Evolutionary conservation across 2,329 filamentous ascomycete species (phyloP).

Genomic region (Septoria linicola): DNA sequence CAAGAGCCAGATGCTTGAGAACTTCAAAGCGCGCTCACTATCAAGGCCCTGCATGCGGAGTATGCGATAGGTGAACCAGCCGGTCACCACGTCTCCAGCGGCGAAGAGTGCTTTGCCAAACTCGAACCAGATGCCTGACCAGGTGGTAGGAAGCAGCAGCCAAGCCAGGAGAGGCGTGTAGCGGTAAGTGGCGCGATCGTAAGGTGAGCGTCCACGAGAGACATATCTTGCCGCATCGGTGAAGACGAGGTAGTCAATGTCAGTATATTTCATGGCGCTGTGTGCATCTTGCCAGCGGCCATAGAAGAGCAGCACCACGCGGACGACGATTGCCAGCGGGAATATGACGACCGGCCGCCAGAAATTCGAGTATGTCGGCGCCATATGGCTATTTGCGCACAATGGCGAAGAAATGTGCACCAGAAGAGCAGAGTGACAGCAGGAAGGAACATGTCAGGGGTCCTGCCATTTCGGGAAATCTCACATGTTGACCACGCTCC

Average conservation of each 20-base stretch:
- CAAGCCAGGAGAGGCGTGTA: conserved; percentile 94
- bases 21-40: conserved; percentile 63
- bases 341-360: conserved; percentile 41
- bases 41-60: conserved; percentile 49
- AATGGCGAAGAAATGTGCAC: background rate
- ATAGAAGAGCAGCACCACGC: conserved; percentile 74
- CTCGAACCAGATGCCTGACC: conserved; percentile 65
- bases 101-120: conserved; percentile 89
- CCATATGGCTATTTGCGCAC: background rate
- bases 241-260: conserved; percentile 98
- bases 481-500: no score
- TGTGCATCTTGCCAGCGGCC: conserved; percentile 89
- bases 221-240: conserved; percentile 87
- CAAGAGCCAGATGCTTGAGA: conserved; percentile 84
- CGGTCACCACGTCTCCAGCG: conserved; percentile 76
- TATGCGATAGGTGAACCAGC: conserved; percentile 68
- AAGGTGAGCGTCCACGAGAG: conserved; percentile 68
- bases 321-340: conserved; percentile 58
- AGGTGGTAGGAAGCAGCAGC: conserved; percentile 79
- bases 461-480: background rate
- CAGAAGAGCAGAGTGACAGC: background rate
- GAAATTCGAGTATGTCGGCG: conserved; percentile 15
- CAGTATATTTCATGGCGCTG: conserved; percentile 93
- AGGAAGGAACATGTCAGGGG: background rate
- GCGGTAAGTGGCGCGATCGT: conserved; percentile 88